Evolutionary conservation across 1,139 yeast genomes (phyloP), one percentile per base, ranked within the genome.

Genomic region (Scheffersomyces illinoinensis): DNA sequence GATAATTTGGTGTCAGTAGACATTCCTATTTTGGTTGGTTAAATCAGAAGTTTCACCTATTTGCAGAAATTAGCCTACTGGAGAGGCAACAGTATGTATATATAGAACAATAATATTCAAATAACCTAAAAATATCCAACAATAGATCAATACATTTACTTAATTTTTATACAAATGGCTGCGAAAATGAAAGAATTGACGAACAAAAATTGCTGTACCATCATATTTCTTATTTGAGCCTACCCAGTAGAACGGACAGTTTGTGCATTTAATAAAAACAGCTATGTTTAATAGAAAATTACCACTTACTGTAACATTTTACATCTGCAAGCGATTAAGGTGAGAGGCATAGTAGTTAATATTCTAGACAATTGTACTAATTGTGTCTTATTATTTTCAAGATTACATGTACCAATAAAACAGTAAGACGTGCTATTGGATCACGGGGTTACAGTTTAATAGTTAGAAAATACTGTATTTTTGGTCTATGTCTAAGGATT

Each of bases 21-120:
- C 63, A 76, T 80, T 8, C 85, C 85, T 1, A 71, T 79, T 17
- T 62, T 78, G 17, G 81, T 80, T 39, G 85, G 84, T 4, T 79
- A 64, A 62, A 21, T 19, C 19, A 33, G 43, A 33, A 33, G 17
- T 1, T 33, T 33, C 43, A 5, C 17, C 14, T 33, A 33, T 33
- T 33, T 33, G 17, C 43, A 10, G 43, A 33, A 7, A 33, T 6
- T 33, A 3, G 33, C 43, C 43, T 33, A 12, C 43, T 33, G 14
- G 43, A 8, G 43, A 33, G 43, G 43, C 43, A 33, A 33, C 5
- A 12, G 43, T 12, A 33, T 5, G 12, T 12, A 33, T 12, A 33
- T 33, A 33, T 33, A 12, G 14, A 33, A 33, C 43, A 10, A 17
- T 33, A 2, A 12, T 33, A 7, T 33, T 14, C 17, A 14, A 17